Evolutionary conservation across 148 eudicot species (phyloP).

Genomic region (Camellia japonica): DNA sequence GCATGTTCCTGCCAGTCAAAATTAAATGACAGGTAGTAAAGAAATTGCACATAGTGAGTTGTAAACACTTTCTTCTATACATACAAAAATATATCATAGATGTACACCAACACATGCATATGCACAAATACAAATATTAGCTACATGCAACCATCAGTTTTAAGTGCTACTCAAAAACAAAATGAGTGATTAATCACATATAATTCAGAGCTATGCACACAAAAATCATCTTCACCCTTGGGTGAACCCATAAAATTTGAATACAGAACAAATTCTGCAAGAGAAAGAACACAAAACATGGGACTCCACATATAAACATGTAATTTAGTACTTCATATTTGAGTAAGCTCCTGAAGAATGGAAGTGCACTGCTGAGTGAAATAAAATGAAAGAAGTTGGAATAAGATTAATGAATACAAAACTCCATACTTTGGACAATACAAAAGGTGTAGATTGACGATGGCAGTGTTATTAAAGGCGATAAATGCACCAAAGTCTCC

Average conservation of each 20-base stretch:
- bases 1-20: constrained; percentile 74
- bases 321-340: background rate
- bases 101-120: background rate
- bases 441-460: background rate
- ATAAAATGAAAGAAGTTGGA: background rate
- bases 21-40: constrained; percentile 7
- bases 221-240: background rate
- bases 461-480: too few relatives aligned
- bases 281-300: background rate
- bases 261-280: background rate
- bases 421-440: background rate
- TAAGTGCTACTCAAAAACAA: constrained; percentile 2
- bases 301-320: too few relatives aligned
- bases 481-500: too few relatives aligned
- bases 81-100: background rate
- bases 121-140: background rate
- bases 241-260: background rate
- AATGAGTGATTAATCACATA: background rate
- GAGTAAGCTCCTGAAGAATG: background rate
- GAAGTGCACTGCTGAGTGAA: background rate
- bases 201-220: background rate
- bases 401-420: background rate
- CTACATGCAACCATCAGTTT: background rate
- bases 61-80: background rate
- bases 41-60: background rate